phyloP scores from a whole-genome alignment of 352 stramenopile genomes.

The Stramenopiles sp. region DNA sequence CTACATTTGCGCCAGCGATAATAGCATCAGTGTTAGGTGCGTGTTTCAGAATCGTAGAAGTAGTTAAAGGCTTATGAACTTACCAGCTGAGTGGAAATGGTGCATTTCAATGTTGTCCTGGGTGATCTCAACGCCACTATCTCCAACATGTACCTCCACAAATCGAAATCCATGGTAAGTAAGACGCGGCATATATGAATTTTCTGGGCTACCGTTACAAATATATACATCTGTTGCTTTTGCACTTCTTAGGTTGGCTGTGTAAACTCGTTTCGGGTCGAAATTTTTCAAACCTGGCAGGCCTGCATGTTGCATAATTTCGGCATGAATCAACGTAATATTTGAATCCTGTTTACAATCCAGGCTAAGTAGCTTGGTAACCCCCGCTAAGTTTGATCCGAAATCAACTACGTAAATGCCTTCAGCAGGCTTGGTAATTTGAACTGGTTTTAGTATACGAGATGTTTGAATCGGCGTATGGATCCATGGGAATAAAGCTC shows the following conservation, averaged over 20 bases:
- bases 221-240: slow-evolving; percentile 23
- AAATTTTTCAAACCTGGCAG: slow-evolving; percentile 17
- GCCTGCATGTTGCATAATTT: slow-evolving; percentile 22
- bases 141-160: slow-evolving; percentile 21
- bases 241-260: slow-evolving; percentile 20
- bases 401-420: slow-evolving; percentile 25
- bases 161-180: slow-evolving; percentile 28
- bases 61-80: no score
- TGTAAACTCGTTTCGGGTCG: slow-evolving; percentile 20
- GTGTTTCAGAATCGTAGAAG: no score
- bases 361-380: slow-evolving; percentile 18
- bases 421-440: slow-evolving; percentile 13
- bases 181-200: slow-evolving; percentile 20
- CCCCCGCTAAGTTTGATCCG: slow-evolving; percentile 26
- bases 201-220: slow-evolving; percentile 17
- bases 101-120: no score
- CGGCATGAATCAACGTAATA: slow-evolving; percentile 22
- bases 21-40: no score
- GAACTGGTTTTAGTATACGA: slow-evolving; percentile 10
- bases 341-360: slow-evolving; percentile 9
- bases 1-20: no score
- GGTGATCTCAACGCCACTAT: no score
- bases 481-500: slow-evolving; percentile 16
- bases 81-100: no score
- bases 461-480: slow-evolving; percentile 20